Evolutionary conservation across 2,329 filamentous ascomycete genomes (phyloP).

Genomic region (Cladosporium sp.): DNA sequence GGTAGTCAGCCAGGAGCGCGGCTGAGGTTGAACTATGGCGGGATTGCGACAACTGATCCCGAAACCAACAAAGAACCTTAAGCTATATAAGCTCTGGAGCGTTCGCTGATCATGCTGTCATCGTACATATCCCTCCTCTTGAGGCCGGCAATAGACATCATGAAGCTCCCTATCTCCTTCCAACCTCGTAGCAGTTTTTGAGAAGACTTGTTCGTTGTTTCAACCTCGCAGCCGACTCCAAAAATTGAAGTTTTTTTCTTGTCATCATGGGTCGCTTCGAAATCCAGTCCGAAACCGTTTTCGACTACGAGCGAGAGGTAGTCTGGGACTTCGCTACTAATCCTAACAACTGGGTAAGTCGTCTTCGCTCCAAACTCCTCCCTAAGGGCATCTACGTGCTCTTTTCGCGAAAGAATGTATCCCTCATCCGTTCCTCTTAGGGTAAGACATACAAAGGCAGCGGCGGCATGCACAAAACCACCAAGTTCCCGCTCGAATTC

Average conservation of each 20-base stretch:
- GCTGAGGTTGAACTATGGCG: no score
- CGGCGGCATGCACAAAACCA: slow-evolving; percentile 21
- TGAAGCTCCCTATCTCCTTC: background rate
- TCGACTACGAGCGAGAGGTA: background rate
- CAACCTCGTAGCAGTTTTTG: background rate
- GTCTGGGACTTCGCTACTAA: slow-evolving; percentile 14
- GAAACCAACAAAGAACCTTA: background rate
- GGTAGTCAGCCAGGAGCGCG: no score
- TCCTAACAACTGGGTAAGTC: slow-evolving; percentile 1
- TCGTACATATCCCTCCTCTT: background rate
- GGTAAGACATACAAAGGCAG: slow-evolving; percentile 22
- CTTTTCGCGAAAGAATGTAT: background rate
- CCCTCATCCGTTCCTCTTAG: background rate
- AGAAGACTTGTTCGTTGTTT: background rate
- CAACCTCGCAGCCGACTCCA: background rate
- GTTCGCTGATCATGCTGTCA: background rate
- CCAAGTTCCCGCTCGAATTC: slow-evolving; percentile 12
- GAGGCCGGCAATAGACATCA: background rate
- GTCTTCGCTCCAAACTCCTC: background rate
- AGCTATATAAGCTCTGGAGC: background rate
- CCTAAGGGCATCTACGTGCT: no score
- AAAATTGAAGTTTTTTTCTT: background rate
- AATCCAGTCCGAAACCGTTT: background rate
- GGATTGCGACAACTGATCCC: no score
- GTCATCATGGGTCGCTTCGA: background rate